Evolutionary conservation across 352 stramenopile species (phyloP).

Genomic region (Phytopythium helicoides): DNA sequence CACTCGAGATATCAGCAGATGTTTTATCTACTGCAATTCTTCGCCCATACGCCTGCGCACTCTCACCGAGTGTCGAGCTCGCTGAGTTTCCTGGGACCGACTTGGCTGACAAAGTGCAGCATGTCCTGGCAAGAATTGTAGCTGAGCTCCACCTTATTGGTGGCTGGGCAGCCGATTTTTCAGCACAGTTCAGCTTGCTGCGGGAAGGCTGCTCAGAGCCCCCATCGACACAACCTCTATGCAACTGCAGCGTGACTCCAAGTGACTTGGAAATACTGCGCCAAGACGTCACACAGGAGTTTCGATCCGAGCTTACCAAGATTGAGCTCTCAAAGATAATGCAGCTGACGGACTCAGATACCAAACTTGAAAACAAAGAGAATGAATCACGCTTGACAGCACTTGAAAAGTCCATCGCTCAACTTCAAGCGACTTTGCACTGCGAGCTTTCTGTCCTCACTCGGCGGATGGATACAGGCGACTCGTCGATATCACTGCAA

Average conservation of each 20-base stretch:
- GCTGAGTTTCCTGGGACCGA: background rate
- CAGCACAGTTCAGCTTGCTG: background rate
- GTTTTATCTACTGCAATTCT: background rate
- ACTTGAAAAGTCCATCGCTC: background rate
- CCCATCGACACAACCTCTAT: too few relatives aligned
- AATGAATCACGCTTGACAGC: background rate
- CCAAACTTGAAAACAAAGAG: too few relatives aligned
- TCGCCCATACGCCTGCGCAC: slow-evolving; percentile 3
- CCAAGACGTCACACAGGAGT: background rate
- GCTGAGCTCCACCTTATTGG: slow-evolving; percentile 5
- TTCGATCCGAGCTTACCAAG: slow-evolving; percentile 1
- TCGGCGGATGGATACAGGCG: background rate
- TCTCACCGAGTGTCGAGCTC: background rate
- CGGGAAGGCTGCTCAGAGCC: too few relatives aligned
- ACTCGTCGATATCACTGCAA: background rate
- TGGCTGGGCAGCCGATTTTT: slow-evolving; percentile 2
- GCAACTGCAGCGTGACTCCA: background rate
- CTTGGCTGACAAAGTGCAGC: slow-evolving; percentile 6
- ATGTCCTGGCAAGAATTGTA: slow-evolving; percentile 1
- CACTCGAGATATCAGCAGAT: background rate
- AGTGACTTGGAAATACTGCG: background rate
- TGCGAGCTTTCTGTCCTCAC: background rate
- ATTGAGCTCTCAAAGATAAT: too few relatives aligned
- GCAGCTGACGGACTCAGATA: too few relatives aligned
- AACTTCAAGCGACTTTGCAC: background rate